Evolutionary conservation across 345 rosid species (phyloP).

Genomic region (Raphanus raphanistrum): DNA sequence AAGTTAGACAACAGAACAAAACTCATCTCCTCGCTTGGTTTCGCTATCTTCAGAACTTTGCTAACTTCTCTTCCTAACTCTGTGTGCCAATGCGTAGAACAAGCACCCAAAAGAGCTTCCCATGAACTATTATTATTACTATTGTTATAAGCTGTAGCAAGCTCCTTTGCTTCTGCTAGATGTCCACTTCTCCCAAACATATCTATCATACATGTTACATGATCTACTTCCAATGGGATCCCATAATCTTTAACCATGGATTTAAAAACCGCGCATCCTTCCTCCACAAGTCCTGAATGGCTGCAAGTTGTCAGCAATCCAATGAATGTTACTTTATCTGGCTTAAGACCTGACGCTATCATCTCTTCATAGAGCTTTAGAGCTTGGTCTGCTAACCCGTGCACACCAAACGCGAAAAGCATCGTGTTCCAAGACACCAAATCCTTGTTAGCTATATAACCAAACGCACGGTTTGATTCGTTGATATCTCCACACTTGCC

Average conservation of each 20-base stretch:
- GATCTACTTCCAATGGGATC: constrained; percentile 54
- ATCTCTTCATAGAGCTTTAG: constrained; percentile 53
- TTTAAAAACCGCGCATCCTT: constrained; percentile 51
- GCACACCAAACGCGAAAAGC: constrained; percentile 72
- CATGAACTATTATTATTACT: constrained; percentile 17
- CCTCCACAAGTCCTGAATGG: constrained; percentile 66
- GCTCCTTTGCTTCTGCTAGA: constrained; percentile 55
- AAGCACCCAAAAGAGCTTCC: constrained; percentile 71
- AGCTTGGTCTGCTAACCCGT: constrained; percentile 61
- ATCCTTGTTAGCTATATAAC: constrained; percentile 56
- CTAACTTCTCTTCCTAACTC: constrained; percentile 49
- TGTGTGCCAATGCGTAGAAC: constrained; percentile 47
- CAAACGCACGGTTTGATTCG: constrained; percentile 52
- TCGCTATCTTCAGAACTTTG: constrained; percentile 40
- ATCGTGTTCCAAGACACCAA: constrained; percentile 73
- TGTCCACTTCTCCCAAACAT: constrained; percentile 74
- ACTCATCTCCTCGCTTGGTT: constrained; percentile 57
- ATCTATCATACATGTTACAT: constrained; percentile 73
- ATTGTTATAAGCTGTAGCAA: constrained; percentile 36
- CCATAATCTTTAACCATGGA: constrained; percentile 51
- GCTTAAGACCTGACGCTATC: constrained; percentile 54
- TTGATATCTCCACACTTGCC: constrained; percentile 69
- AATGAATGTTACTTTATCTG: constrained; percentile 76
- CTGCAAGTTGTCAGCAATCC: constrained; percentile 75
- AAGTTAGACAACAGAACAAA: constrained; percentile 67